Evolutionary conservation across 805 yeast genomes (phyloP), one percentile per base, ranked within the genome.

Genomic region (Wickerhamiella australiensis): DNA sequence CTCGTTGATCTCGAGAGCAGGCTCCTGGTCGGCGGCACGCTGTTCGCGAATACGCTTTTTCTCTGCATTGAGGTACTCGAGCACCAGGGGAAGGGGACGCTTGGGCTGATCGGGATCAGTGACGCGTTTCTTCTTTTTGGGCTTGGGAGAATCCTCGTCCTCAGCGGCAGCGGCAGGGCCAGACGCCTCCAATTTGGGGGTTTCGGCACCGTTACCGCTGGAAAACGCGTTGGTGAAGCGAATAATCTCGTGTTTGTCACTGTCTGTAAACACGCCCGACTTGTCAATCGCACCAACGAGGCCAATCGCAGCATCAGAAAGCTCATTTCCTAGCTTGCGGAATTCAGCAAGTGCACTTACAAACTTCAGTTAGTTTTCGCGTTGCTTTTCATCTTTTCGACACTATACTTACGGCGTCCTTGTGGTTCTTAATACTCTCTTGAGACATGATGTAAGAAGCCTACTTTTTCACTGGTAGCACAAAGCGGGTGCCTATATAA

Each of bases 21-120:
- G 76, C 58, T 73, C 70, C 12, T 82, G 79, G 37, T 72, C 69
- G 33, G 67, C 67, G 50, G 69, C 73, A 61, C 94, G 76, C 54
- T 83, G 87, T 49, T 76, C 80, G 50, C 80, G 77, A 54, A 88
- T 73, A 35, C 73, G 69, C 54, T 81, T 82, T 60, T 95, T 79
- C 56, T 79, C 76, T 56, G 77, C 79, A 56, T 82, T 80, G 48
- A 85, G 79, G 66, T 79, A 90, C 38, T 79, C 75, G 65, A 90
- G 84, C 69, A 79, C 88, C 42, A 85, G 82, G 20, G 96, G 87
- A 61, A 85, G 71, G 13, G 98, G 97, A 61, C 87, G 87, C 73
- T 85, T 86, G 52, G 98, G 98, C 42, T 95, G 96, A 60, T 84
- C 81, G 47, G 96, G 96, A 66, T 90, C 97, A 58, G 67, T 71